Evolutionary conservation across 257 asterid species (phyloP).

Genomic region (Misopates orontium): DNA sequence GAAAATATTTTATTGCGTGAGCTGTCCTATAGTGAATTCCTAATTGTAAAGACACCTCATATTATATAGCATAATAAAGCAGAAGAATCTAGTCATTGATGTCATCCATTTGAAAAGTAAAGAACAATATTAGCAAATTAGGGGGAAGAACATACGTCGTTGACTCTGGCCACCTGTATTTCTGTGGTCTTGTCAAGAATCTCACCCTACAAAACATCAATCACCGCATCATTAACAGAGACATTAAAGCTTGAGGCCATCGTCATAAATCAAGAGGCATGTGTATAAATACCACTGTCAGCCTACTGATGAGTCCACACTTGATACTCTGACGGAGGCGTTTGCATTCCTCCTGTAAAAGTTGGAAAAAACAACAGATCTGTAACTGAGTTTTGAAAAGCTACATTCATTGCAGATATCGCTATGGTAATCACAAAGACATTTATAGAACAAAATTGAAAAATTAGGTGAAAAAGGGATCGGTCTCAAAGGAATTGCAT

Average conservation of each 20-base stretch:
- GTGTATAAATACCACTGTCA: slow-evolving; percentile 74
- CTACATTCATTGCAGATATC: neutral
- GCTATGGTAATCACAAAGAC: slow-evolving; percentile 3
- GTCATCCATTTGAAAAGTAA: slow-evolving; percentile 10
- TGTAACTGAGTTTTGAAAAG: neutral
- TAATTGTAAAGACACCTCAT: neutral
- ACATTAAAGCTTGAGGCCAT: slow-evolving; percentile 18
- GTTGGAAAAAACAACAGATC: slow-evolving; percentile 9
- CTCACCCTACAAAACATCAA: slow-evolving; percentile 69
- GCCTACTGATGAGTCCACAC: slow-evolving; percentile 86
- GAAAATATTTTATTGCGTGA: too few relatives aligned
- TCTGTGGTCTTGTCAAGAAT: slow-evolving; percentile 98
- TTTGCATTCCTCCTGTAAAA: slow-evolving; percentile 93
- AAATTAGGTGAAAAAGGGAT: neutral
- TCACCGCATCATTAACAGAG: slow-evolving; percentile 17
- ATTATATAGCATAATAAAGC: neutral
- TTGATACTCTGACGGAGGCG: slow-evolving; percentile 98
- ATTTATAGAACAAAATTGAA: neutral
- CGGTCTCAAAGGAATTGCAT: slow-evolving; percentile 13
- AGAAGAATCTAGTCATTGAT: slow-evolving; percentile 5
- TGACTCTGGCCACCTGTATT: slow-evolving; percentile 81
- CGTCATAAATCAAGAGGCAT: slow-evolving; percentile 11
- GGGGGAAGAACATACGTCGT: slow-evolving; percentile 64
- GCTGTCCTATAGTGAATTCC: too few relatives aligned
- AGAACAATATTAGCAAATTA: slow-evolving; percentile 8